These are phyloP conservation scores for Pisolithus thermaeus DNA, from an alignment of 1,284 basidiomycete genomes.

Conservation along the genomic window DNA sequence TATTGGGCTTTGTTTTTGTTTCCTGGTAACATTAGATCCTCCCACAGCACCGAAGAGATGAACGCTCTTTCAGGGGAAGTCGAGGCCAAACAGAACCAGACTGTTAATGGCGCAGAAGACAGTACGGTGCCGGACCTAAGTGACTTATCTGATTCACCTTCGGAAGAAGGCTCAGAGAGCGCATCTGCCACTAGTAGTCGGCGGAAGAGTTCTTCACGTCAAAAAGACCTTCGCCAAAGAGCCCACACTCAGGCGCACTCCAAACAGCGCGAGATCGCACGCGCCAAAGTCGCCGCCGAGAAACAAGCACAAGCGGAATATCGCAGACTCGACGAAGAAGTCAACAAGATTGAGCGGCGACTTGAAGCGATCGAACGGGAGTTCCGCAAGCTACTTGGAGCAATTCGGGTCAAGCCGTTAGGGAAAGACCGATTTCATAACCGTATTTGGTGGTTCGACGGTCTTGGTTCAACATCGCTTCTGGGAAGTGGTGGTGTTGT, in stretches of 20 bases:
- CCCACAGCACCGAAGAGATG: conserved; percentile 66
- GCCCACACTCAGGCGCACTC: conserved; percentile 58
- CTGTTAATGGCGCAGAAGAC: conserved; percentile 42
- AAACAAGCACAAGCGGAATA: conserved; percentile 71
- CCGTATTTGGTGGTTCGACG: conserved; percentile 98
- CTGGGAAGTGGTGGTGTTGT: conserved; percentile 68
- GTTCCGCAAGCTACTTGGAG: conserved; percentile 81
- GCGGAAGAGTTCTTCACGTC: conserved; percentile 43
- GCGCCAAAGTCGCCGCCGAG: conserved; percentile 65
- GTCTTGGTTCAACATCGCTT: conserved; percentile 80
- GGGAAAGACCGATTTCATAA: conserved; percentile 93
- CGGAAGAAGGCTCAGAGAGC: conserved; percentile 50
- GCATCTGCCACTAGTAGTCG: conserved; percentile 36
- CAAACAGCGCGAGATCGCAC: conserved; percentile 69
- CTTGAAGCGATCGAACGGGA: conserved; percentile 90
- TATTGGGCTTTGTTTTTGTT: not conserved
- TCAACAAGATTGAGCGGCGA: conserved; percentile 70
- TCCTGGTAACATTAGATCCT: conserved; percentile 7
- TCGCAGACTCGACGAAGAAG: conserved; percentile 82
- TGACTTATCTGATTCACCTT: conserved; percentile 63
- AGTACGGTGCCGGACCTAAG: conserved; percentile 57
- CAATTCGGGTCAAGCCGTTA: conserved; percentile 80
- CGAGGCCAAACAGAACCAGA: conserved; percentile 48
- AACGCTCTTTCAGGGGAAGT: conserved; percentile 52
- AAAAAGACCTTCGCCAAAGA: conserved; percentile 48